phyloP scores from a whole-genome alignment of 2,329 filamentous ascomycete species.

The Aspergillus sp. region DNA sequence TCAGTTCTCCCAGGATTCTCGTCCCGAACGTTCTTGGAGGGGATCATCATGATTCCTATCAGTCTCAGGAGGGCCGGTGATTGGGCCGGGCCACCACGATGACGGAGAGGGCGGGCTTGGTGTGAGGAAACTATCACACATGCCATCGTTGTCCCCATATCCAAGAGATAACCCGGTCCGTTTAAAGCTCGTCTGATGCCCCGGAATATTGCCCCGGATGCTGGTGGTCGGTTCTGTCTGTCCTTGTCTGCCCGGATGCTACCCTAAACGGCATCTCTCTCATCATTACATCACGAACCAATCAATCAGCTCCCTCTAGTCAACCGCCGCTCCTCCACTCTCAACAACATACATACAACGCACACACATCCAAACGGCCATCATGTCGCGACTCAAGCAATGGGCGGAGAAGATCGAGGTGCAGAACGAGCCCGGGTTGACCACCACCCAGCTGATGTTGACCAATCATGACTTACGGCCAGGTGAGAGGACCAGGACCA shows the following conservation, averaged over 20 bases:
- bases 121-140: too few relatives aligned
- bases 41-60: neutral
- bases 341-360: neutral
- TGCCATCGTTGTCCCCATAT: too few relatives aligned
- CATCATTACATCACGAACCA: neutral
- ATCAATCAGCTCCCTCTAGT: neutral
- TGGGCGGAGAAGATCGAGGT: conserved; percentile 63
- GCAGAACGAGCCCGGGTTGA: conserved; percentile 71
- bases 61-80: neutral
- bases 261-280: neutral
- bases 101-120: too few relatives aligned
- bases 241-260: neutral
- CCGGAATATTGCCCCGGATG: too few relatives aligned
- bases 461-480: conserved; percentile 78
- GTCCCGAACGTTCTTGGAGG: neutral
- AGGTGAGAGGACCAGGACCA: conserved; percentile 36
- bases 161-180: too few relatives aligned
- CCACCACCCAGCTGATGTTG: conserved; percentile 77
- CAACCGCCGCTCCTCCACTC: neutral
- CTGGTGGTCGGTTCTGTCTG: too few relatives aligned
- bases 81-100: neutral
- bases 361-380: conserved; percentile 2
- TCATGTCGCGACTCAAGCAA: conserved; percentile 27
- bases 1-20: neutral
- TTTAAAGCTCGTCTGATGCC: too few relatives aligned